Evolutionary conservation across 106 monocot species (phyloP).

Genomic region (Cymbidium sinense): DNA sequence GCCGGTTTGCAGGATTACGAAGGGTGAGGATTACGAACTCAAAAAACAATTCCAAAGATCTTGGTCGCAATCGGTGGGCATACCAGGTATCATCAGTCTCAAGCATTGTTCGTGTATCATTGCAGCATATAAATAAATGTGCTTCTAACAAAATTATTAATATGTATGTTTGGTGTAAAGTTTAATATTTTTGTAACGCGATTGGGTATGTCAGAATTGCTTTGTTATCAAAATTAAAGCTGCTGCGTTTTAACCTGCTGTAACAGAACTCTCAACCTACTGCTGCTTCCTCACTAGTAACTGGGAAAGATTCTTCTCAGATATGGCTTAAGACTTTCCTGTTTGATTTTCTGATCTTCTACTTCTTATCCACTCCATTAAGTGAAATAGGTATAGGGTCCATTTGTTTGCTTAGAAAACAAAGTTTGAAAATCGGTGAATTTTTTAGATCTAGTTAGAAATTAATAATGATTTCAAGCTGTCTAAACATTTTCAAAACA

Average conservation of each 20-base stretch:
- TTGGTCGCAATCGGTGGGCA: conserved; percentile 49
- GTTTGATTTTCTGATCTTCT: background rate
- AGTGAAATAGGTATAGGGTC: too few relatives aligned
- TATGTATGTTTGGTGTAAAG: background rate
- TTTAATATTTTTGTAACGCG: background rate
- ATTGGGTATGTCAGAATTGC: background rate
- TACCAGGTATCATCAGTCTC: conserved; percentile 48
- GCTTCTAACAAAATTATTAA: background rate
- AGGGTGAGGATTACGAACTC: conserved; percentile 34
- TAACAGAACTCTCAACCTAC: too few relatives aligned
- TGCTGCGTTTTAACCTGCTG: too few relatives aligned
- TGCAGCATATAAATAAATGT: background rate
- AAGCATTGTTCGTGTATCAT: background rate
- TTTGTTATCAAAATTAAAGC: background rate
- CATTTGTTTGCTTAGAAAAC: too few relatives aligned
- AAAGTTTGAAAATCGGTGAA: too few relatives aligned
- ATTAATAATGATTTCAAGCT: too few relatives aligned
- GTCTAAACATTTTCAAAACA: too few relatives aligned
- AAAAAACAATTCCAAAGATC: conserved; percentile 19
- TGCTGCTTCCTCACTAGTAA: background rate
- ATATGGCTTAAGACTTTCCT: background rate
- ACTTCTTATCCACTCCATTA: too few relatives aligned
- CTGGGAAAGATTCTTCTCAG: background rate
- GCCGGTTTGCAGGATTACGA: conserved; percentile 36
- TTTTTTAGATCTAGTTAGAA: too few relatives aligned